Percentiles rank a stretch among this genome's conserved stretches.
Evolutionary conservation across 169 alveolate species (phyloP).

Genomic region (Plasmodium vivax): DNA sequence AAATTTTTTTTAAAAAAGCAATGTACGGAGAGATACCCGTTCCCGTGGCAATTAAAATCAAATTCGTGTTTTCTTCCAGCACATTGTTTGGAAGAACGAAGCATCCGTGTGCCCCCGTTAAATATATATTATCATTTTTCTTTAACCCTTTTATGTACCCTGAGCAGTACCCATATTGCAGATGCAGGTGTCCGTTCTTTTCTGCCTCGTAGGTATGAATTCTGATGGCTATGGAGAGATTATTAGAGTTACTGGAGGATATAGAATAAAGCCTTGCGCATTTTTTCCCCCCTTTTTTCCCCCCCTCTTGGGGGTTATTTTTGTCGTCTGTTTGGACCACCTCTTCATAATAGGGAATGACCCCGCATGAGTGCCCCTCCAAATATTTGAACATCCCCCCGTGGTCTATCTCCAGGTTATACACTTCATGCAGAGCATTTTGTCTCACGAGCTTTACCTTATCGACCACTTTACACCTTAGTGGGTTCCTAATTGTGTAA

Average conservation of each 20-base stretch:
- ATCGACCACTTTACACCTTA: slow-evolving; percentile 76
- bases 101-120: slow-evolving; percentile 70
- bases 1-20: slow-evolving; percentile 72
- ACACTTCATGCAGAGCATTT: slow-evolving; percentile 74
- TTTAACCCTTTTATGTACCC: slow-evolving; percentile 52
- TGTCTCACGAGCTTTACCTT: slow-evolving; percentile 73
- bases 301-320: neutral
- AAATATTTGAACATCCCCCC: slow-evolving; percentile 66
- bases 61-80: slow-evolving; percentile 43
- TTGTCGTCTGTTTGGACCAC: too few species aligned
- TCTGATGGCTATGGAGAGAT: slow-evolving; percentile 44
- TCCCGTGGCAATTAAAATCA: slow-evolving; percentile 83
- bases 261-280: slow-evolving; percentile 60
- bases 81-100: slow-evolving; percentile 43
- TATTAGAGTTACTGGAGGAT: slow-evolving; percentile 27
- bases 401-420: slow-evolving; percentile 78
- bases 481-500: slow-evolving; percentile 77
- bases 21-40: slow-evolving; percentile 84
- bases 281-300: neutral
- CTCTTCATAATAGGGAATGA: slow-evolving; percentile 79
- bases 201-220: slow-evolving; percentile 46
- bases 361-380: slow-evolving; percentile 83
- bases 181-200: neutral
- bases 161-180: slow-evolving; percentile 65
- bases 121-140: slow-evolving; percentile 55